Base-by-base conservation (phyloP, 768 basidiomycete genomes). In the Lactarius sp. region DNA sequence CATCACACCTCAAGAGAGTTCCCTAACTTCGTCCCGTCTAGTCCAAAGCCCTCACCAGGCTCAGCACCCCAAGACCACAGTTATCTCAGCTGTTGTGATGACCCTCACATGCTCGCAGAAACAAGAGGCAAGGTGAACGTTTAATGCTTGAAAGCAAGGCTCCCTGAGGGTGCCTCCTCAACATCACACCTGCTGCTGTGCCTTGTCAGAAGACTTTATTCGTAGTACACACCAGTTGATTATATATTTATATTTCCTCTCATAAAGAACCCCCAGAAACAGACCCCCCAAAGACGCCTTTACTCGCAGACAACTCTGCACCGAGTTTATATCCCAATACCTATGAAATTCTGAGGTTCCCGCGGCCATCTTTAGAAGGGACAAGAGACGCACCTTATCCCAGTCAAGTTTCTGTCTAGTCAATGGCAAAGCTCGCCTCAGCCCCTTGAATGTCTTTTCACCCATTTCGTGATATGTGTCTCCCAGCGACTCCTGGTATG, bases 321-420 rank as follows among this genome's bases (percentile, higher is more conserved):
- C 90, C 89, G 52, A 92, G 77, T 73, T 88, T 91, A 73, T 91
- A 83, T 42, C 83, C 83, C 59, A 77, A 73, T 18, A 83, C 81
- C 81, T 83, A 60, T 46, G 16, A 44, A 75, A 36, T 41, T 14
- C 22, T 44, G 65, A 37, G 61, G 22, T 31, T 6, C 41, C 46
- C 2, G 9, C 18, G 53, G 16, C 39, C 44, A 37, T 7, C 36
- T 13, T 36, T 39, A 47, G 12, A 18, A 12, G 6, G 20, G 12
- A 66, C 34, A 22, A 27, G n/a, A 52, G 20, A 64, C 68, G 57
- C 34, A 90, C 92, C 81, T 87, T 92, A 66, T 96, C 94, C 96
- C 97, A 99, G 64, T 98, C 94, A 42, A 98, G 74, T 75, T 98
- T 98, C 72, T 92, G 90, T 69, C 92, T 82, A 13, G 94, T 98